phyloP scores from a whole-genome alignment of 495 filamentous ascomycete species.

The Cercophora newfieldiana region DNA sequence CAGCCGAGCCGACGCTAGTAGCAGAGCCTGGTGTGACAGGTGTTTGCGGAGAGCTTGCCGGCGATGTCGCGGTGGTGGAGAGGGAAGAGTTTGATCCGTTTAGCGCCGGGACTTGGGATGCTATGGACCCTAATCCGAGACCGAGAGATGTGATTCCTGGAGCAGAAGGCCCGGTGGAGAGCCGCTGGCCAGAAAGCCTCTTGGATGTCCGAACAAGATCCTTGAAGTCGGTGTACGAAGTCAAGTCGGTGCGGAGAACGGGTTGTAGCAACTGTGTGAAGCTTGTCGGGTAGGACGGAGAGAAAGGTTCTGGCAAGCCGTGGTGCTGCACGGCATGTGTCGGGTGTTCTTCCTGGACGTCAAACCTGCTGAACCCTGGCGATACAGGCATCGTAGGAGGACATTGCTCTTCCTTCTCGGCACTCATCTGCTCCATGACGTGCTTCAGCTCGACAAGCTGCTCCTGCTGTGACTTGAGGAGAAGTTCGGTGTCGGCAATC shows the following conservation, averaged over 20 bases:
- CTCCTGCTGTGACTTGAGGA: conserved; percentile 87
- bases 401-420: conserved; percentile 66
- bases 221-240: conserved; percentile 81
- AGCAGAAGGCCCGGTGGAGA: conserved; percentile 16
- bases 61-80: conserved; percentile 38
- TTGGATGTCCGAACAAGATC: conserved; percentile 71
- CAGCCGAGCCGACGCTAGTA: conserved; percentile 41
- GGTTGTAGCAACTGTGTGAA: conserved; percentile 80
- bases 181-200: conserved; percentile 43
- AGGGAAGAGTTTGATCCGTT: conserved; percentile 47
- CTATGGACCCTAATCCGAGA: conserved; percentile 44
- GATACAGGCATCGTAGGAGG: conserved; percentile 69
- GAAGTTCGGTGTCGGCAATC: conserved; percentile 63
- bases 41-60: conserved; percentile 49
- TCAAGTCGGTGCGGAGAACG: conserved; percentile 77
- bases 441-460: conserved; percentile 87
- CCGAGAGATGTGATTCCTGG: conserved; percentile 48
- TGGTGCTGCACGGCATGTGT: conserved; percentile 44
- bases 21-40: conserved; percentile 53
- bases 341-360: conserved; percentile 40
- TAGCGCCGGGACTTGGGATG: conserved; percentile 29
- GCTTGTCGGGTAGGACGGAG: conserved; percentile 78
- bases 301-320: conserved; percentile 56
- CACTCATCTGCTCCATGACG: conserved; percentile 86
- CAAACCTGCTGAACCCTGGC: conserved; percentile 50